phyloP scores from a whole-genome alignment of 2,329 filamentous ascomycete species.

The Claviceps lovelessii region DNA sequence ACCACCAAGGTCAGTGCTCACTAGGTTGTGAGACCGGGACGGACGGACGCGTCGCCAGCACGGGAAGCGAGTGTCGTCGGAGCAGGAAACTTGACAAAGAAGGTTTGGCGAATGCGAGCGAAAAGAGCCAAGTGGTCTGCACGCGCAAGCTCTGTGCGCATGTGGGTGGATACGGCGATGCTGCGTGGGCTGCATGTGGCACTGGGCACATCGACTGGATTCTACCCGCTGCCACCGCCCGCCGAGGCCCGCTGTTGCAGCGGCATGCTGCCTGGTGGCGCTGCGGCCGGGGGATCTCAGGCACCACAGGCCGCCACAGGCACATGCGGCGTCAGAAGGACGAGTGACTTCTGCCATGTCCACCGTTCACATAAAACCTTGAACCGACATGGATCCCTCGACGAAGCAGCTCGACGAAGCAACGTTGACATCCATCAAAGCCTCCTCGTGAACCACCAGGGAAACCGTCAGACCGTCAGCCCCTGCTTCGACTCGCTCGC shows the following conservation, averaged over 20 bases:
- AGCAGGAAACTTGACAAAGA: neutral
- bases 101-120: neutral
- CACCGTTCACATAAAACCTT: no score
- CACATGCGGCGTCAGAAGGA: no score
- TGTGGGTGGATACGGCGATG: no score
- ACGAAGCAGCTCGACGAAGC: no score
- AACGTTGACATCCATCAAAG: neutral
- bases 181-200: no score
- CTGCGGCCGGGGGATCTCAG: neutral
- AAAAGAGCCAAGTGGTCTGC: neutral
- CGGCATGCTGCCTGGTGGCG: no score
- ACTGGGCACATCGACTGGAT: neutral
- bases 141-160: neutral
- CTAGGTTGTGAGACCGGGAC: neutral
- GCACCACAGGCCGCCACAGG: neutral
- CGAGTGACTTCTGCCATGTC: no score
- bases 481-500: no score
- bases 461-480: no score
- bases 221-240: slow-evolving; percentile 1
- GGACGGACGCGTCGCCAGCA: neutral
- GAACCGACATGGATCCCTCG: no score
- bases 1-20: slow-evolving; percentile 5
- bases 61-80: neutral
- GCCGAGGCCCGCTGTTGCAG: no score
- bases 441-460: no score